Evolutionary conservation across 2,329 filamentous ascomycete species (phyloP).

Genomic region (Aspergillus fumigatiaffinis): DNA sequence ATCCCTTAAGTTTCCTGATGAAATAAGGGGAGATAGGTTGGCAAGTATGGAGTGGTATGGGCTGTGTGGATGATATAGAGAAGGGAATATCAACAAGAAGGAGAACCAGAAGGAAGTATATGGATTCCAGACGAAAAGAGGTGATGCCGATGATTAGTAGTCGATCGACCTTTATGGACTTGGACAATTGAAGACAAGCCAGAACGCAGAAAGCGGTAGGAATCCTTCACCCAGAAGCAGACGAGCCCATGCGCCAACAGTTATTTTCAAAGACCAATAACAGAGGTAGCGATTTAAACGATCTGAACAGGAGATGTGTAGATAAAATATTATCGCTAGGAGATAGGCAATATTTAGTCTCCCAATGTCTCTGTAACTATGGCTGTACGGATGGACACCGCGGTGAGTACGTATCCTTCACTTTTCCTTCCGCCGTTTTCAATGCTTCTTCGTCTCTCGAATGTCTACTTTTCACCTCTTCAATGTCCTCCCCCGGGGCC

Average conservation of each 20-base stretch:
- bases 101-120: background rate
- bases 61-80: background rate
- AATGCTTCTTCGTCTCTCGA: background rate
- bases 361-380: background rate
- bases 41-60: background rate
- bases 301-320: background rate
- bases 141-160: background rate
- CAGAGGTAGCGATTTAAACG: background rate
- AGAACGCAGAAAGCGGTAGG: background rate
- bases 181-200: background rate
- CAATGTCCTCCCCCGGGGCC: background rate
- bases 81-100: background rate
- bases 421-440: background rate
- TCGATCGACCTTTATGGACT: background rate
- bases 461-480: constrained; percentile 2
- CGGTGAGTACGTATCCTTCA: background rate
- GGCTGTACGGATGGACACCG: background rate
- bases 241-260: background rate
- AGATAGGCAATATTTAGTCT: background rate
- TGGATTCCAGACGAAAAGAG: background rate
- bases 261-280: background rate
- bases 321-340: background rate
- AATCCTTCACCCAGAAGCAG: background rate
- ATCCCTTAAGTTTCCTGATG: background rate
- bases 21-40: constrained; percentile 5